These are phyloP conservation scores for Salix viminalis DNA, from an alignment of 345 rosid species.

Conservation along the genomic window DNA sequence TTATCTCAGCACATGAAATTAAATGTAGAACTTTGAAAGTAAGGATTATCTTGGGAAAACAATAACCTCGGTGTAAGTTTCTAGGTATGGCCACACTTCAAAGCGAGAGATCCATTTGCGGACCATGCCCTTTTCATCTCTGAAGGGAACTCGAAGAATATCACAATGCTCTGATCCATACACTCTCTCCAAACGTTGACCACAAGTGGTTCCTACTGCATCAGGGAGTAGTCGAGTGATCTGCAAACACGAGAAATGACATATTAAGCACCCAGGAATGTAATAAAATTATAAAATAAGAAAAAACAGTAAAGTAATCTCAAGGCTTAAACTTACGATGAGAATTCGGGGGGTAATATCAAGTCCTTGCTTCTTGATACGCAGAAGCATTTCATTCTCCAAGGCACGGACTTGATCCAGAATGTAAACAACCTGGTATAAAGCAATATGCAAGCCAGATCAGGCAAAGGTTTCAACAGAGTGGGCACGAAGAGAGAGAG, in stretches of 20 bases:
- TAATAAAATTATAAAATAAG: background rate
- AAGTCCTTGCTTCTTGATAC: conserved; percentile 88
- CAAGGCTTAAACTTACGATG: conserved; percentile 44
- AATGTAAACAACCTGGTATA: conserved; percentile 74
- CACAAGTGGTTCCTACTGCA: conserved; percentile 88
- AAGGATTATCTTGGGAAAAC: background rate
- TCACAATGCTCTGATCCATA: conserved; percentile 68
- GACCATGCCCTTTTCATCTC: conserved; percentile 70
- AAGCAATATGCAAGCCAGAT: background rate
- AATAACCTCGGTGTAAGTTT: conserved; percentile 74
- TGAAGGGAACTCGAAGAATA: conserved; percentile 85
- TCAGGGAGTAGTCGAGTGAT: conserved; percentile 86
- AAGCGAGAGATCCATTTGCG: conserved; percentile 91
- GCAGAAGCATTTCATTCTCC: conserved; percentile 84
- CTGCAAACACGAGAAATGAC: conserved; percentile 32
- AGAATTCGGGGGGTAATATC: conserved; percentile 80
- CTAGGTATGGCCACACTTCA: conserved; percentile 97
- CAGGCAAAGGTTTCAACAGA: background rate
- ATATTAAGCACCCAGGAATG: conserved; percentile 10
- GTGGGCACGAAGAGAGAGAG: background rate
- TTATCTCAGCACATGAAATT: background rate
- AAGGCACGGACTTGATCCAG: conserved; percentile 97
- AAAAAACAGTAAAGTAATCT: background rate
- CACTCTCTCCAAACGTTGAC: conserved; percentile 86
- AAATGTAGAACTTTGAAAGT: background rate